Evolutionary conservation across 805 yeast genomes (phyloP), one percentile per base, ranked within the genome.

Genomic region (Naumovozyma baii): DNA sequence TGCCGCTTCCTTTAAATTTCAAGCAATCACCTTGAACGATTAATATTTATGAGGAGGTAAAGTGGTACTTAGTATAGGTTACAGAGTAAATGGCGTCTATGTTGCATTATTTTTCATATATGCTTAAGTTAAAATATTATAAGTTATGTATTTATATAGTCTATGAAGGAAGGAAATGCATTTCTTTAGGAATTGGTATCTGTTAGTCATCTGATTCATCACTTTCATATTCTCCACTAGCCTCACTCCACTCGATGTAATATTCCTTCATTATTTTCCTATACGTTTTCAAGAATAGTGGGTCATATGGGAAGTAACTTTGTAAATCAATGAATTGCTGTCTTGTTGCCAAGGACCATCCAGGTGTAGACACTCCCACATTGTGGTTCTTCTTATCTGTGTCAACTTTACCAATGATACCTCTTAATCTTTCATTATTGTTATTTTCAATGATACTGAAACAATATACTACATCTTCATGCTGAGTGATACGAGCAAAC

Each of bases 231-330:
- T 76, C 81, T 7, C 74, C 83, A 31, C 80, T 80, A 26, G 78
- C 83, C 33, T 77, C 87, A 29, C 71, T 72, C 97, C 97, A 90
- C 51, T 87, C 92, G 19, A 88, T 76, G 54, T 78, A 83, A 43
- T 71, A 69, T 4, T 63, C 68, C 25, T 70, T 66, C 40, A 92
- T 63, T 26, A 76, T 57, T 31, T 63, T 59, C 50, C 78, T 76
- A 36, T 84, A 73, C 9, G 62, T 62, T 34, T 79, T 81, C 46
- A 90, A 70, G 37, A 83, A 75, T 45, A 92, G 62, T 1, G 98
- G 98, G 66, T 90, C 97, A 58, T 84, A 90, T 10, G 98, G 98
- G 62, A 90, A 90, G 58, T 86, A 90, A n/a, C 92, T 87, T 58
- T 88, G 96, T 38, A 90, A 68, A 52, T 86, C 94, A 48, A 83